These are phyloP conservation scores for Cantharellus cinnabarinus DNA, from an alignment of 768 basidiomycete genomes.

Conservation along the genomic window DNA sequence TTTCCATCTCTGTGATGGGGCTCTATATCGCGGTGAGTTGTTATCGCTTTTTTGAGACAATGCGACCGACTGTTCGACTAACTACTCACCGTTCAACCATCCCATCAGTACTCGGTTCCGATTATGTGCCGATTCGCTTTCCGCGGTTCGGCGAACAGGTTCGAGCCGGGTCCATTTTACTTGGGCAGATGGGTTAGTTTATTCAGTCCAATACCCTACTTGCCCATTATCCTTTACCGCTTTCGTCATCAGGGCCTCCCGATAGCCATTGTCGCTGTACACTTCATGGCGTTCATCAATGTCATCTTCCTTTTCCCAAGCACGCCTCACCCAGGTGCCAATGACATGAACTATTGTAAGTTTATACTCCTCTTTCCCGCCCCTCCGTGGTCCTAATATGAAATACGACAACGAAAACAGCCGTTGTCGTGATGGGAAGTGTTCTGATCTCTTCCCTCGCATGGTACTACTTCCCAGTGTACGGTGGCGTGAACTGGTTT, in stretches of 20 bases:
- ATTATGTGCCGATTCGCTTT: conserved; percentile 25
- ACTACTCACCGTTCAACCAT: conserved; percentile 22
- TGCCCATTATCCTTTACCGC: not conserved
- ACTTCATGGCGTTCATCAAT: conserved; percentile 45
- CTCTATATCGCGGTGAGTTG: conserved; percentile 23
- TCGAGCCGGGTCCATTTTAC: no score
- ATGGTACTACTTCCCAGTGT: no score
- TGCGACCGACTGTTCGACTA: conserved; percentile 24
- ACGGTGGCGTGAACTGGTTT: no score
- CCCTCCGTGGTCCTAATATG: no score
- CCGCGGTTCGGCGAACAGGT: conserved; percentile 26
- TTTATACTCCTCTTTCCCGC: not conserved
- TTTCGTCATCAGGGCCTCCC: conserved; percentile 25
- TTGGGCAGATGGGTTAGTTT: conserved; percentile 6
- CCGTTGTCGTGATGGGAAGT: no score
- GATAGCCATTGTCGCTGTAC: conserved; percentile 31
- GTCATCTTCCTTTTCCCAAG: conserved; percentile 46
- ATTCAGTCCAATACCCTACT: conserved; percentile 8
- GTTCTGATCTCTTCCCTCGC: no score
- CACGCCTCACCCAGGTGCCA: conserved; percentile 23
- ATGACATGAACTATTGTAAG: conserved; percentile 41
- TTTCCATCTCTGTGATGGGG: conserved; percentile 22
- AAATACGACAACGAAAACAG: no score
- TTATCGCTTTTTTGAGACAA: conserved; percentile 15
- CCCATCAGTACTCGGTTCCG: conserved; percentile 18